Evolutionary conservation across 495 filamentous ascomycete genomes (phyloP), one percentile per base, ranked within the genome.

Genomic region (Aspergillus conjunctus): DNA sequence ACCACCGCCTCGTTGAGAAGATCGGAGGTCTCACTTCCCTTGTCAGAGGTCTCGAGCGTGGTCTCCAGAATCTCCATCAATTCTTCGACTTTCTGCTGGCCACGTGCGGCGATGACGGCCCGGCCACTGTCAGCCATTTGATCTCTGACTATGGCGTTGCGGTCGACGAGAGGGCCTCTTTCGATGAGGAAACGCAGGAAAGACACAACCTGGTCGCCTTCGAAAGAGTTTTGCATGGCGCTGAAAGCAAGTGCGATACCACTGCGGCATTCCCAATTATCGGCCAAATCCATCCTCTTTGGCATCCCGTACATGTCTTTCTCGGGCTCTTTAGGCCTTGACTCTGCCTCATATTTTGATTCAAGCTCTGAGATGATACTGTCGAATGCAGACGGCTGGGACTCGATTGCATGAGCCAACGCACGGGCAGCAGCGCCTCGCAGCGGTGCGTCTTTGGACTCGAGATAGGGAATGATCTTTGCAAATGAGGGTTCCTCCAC

Each of bases 71-170:
- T 87, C 66, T 88, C 84, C 92, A 98, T 98, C 30, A 98, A 80
- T 61, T 88, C 86, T 72, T 98, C 95, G 4, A 98, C 87, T 52
- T 92, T 85, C 14, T 82, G 74, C 63, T 88, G 86, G 11, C 92
- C 94, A 63, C 93, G 89, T 6, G 85, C 71, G 14, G 88, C 85
- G 62, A 98, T 90, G 61, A 96, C 84, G 2, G 84, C 78, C 34
- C 88, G 92, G 21, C 93, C 92, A 51, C 92, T 91, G 20, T 97
- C 91, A n/a, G 97, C 85, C 92, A 98, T 97, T 69, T 94, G 87
- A 56, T 86, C 79, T 34, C 94, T 82, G 1, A 98, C 94, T 9
- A 79, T 78, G 31, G 82, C 77, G 70, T 89, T 91, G 60, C 82
- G 81, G 73, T 98, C 94, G 6, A 89, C 86, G 17, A 98, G 76